Evolutionary conservation across 1,139 yeast species (phyloP), one percentile per base, ranked within the genome.

Genomic region (Tardiomyces blankii): DNA sequence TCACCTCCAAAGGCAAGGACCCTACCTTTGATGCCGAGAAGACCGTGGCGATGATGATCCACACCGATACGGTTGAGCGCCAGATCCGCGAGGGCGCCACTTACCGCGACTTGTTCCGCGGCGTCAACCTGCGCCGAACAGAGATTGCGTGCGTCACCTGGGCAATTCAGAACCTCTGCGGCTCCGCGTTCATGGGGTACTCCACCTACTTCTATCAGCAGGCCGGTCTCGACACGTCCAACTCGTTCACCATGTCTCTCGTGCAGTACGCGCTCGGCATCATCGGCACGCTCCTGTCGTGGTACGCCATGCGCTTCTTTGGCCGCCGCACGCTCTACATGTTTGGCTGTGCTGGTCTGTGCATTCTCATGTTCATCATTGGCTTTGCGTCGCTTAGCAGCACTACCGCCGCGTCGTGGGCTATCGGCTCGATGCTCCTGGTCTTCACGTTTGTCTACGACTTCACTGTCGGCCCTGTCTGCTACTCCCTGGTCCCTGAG

Each of bases 401-500:
- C 35, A 30, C 16, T 4, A 5, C 35, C 5, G 35, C 16, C 11
- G 35, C 35, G 4, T 30, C 35, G 16, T 30, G 35, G 35, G 35
- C 35, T 9, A 30, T 30, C 9, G 35, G 35, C 3, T 23, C 54
- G 39, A 42, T 60, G 43, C 46, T 56, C 12, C 42, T 51, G 18
- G 43, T 58, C 2, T 54, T 69, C 45, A 68, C 56, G 0, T 50
- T 54, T 41, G 45, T 75, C 25, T 80, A 77, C 55, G 78, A 77
- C 51, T 56, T 69, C 46, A 65, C 80, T 3, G 68, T 77, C 43
- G 85, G 85, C 13, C 84, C 85, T 4, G 64, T 77, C 45, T 68
- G 75, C 47, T 80, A 75, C 62, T 71, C 77, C 56, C 62, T 78
- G 48, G 78, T 77, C 44, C 72, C 78, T 1, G 85, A 80, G 57